Base-by-base conservation (phyloP, 1,284 basidiomycete genomes). In the Trichosporon inkin region DNA sequence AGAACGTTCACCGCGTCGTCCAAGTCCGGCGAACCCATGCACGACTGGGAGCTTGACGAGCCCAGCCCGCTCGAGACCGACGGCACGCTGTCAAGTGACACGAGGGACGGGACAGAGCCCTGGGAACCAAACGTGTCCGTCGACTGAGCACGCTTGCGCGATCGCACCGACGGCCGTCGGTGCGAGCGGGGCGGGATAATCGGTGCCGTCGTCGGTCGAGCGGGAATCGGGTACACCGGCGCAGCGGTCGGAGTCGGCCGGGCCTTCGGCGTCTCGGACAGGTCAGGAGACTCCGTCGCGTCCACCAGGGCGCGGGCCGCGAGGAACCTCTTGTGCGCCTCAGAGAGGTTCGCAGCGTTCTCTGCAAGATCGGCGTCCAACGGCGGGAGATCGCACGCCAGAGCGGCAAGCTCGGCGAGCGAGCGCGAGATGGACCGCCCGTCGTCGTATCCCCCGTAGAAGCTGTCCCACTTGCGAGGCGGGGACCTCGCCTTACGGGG, bases 91-190 rank as follows among this genome's bases (percentile, higher is more conserved):
- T 70, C 20, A 67, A 71, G 47, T 66, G 72, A 39, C 66, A 71
- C n/a, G 16, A 71, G 56, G 7, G 74, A 75, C 1, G 73, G 73
- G 41, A 74, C 68, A 2, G 74, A 76, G 1, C 67, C 60, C 59
- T 69, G 73, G 24, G 73, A 72, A 41, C 17, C 39, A 56, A 58
- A 62, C 5, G 56, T 56, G 24, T 67, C 62, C n/a, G 62, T 54
- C 22, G 35, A 39, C 14, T 35, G 34, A 11, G 53, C n/a, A 1
- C 35, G n/a, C 22, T 39, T 41, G 4, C 17, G 6, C 13, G 32
- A 14, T 19, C 13, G 32, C 16, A 19, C 32, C 13, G 41, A 24
- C 22, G 4, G 22, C 2, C 41, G 41, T 20, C 41, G 40, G 19
- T n/a, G 28, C 39, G 51, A 35, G 36, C 24, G 49, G 19, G 19